A percentile compares a stretch with the other conserved stretches of the same genome.
Conservation (phyloP, 345 rosid genomes). For the Euphorbia lathyris region DNA sequence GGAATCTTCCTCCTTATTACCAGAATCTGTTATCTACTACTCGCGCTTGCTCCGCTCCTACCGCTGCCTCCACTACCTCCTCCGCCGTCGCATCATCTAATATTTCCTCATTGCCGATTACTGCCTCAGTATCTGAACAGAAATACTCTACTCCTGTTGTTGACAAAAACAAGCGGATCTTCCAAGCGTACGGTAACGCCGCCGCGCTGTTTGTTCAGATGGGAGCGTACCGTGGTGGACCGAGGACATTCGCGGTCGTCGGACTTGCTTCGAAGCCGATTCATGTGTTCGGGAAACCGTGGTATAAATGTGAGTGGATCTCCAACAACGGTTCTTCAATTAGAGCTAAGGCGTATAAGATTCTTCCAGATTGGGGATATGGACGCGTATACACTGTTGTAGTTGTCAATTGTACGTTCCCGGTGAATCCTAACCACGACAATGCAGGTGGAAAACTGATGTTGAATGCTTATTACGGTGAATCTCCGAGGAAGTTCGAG, state of each 20-base stretch:
- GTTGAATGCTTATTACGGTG: conserved; percentile 59
- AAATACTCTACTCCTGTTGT: conserved; percentile 29
- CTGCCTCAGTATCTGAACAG: conserved; percentile 21
- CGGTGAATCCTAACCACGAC: conserved; percentile 49
- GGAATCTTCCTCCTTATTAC: conserved; percentile 77
- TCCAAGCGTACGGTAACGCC: conserved; percentile 73
- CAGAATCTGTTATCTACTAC: conserved; percentile 59
- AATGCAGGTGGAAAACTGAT: conserved; percentile 71
- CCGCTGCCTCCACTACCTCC: conserved; percentile 33
- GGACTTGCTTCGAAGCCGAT: conserved; percentile 86
- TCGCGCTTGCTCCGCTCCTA: conserved; percentile 30
- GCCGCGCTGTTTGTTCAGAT: conserved; percentile 77
- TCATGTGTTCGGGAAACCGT: conserved; percentile 63
- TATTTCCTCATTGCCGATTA: conserved; percentile 14
- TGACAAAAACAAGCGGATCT: conserved; percentile 65
- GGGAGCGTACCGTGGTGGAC: conserved; percentile 92
- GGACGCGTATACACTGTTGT: conserved; percentile 84
- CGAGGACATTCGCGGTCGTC: conserved; percentile 59
- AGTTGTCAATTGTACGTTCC: conserved; percentile 69
- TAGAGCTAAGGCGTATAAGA: conserved; percentile 62
- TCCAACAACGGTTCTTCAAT: conserved; percentile 48
- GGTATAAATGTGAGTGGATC: conserved; percentile 88
- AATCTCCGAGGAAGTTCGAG: conserved; percentile 49
- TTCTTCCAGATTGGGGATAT: conserved; percentile 89
- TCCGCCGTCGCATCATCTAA: conserved; percentile 18